Evolutionary conservation across 305 asterid genomes (phyloP), one percentile per base, ranked within the genome.

Genomic region (Fraxinus baroniana): DNA sequence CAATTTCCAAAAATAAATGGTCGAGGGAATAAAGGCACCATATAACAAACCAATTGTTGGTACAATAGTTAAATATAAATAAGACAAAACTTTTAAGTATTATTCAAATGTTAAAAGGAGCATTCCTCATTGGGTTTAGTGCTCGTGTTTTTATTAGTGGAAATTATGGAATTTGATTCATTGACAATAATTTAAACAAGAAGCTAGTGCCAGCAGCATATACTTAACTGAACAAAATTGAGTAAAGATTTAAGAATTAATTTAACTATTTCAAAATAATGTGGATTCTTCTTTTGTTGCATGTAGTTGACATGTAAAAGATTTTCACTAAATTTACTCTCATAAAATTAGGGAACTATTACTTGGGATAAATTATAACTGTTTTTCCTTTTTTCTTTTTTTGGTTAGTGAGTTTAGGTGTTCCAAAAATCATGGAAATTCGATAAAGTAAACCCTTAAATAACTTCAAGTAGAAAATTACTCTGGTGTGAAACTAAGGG

Each of bases 261-360:
- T 2, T n/a, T n/a, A 39, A 37, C 60, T 39, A 62, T 77, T 78
- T 68, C 13, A 77, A 74, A 78, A 41, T 81, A 57, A 83, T 86
- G 83, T 74, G 79, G 85, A 80, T 83, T 84, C 85, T 79, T 76
- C 72, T 82, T 81, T 22, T 81, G 83, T 84, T 81, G 66, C 30
- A 52, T 78, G 57, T 82, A 55, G 85, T 90, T 91, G 95, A 91
- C 97, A 84, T 81, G 18, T 71, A 76, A 89, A 88, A 81, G 85
- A 81, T 76, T 85, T 81, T 79, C 79, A 87, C 87, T 79, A 76
- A 57, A 49, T 83, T 83, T 78, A 80, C 74, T 78, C 88, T 86
- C 81, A 79, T 83, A 83, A 81, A 83, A 24, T 0, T 66, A 8
- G 7, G n/a, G 33, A 66, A 66, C 73, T 15, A 64, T 57, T 4